Base-by-base conservation (phyloP, 2,329 filamentous ascomycete genomes). In the Fusarium miscanthi region DNA sequence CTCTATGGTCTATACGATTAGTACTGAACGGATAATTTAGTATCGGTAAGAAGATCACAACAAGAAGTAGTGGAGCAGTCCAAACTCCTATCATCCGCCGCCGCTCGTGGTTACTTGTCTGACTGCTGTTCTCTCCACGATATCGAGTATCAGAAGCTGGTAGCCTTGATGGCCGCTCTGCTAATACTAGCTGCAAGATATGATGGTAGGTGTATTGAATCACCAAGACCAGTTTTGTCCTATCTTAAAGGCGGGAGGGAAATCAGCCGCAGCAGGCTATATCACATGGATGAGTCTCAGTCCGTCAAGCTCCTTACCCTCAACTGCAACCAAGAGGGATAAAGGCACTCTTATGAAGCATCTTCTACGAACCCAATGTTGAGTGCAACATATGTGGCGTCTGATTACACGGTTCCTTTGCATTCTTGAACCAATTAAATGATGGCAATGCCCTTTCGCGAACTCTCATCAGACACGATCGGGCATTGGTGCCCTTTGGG, bases 1-100 rank as follows among this genome's bases (percentile, higher is more conserved):
- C 3, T n/a, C 30, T 4, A 12, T n/a, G 2, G 12, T 14, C 23
- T 8, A 33, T 5, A 5, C 7, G 3, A 13, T 5, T 6, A 45
- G 17, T 16, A 12, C 23, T 2, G 13, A 2, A 48, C 1, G 13
- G 6, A 16, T 17, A 12, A 43, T 33, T 25, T 1, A 21, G 8
- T 19, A 21, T 43, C 8, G 12, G 6, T 11, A 3, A 13, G 17
- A 33, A 21, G 21, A 8, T 16, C 6, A 33, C 5, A 10, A 25
- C 2, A 11, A 1, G 21, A 41, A 31, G 21, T n/a, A 6, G 16
- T 19, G 16, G 1, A 42, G 2, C 3, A 43, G 21, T 13, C 2
- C 7, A 2, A 25, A 21, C 38, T 21, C 14, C 17, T 16, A 21
- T 33, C 8, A 6, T 27, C 30, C 14, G 1, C 9, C 23, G 7